Evolutionary conservation across 768 basidiomycete species (phyloP), one percentile per base, ranked within the genome.

Genomic region (Cubamyces sp.): DNA sequence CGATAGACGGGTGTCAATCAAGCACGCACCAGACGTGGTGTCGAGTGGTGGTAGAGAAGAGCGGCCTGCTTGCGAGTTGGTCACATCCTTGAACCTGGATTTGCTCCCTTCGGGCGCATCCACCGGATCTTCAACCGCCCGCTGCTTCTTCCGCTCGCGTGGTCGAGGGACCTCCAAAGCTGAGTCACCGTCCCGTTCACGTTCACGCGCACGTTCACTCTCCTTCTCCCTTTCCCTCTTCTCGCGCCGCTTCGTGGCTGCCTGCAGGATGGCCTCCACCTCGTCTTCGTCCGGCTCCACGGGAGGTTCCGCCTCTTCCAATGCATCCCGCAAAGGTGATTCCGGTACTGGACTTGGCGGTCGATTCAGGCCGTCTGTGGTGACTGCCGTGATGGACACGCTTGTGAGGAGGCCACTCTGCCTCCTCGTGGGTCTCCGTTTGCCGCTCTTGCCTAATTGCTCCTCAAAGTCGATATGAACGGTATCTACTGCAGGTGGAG

Each of bases 301-400:
- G 15, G 72, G 79, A 15, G 73, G 78, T 64, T 87, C 87, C 57
- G 84, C 86, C 40, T 87, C 84, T 26, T 80, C 78, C 60, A 84
- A 84, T 5, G 82, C 85, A 11, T 84, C 69, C 47, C 84, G 80
- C 21, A 78, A 67, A 30, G 87, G 86, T 2, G 85, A 87, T 6
- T 86, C 88, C 65, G 87, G 85, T 1, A 87, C 86, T 3, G 88
- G 89, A 65, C 88, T 90, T 0, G 84, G 78, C 25, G 86, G 82
- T 59, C 87, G 81, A 59, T 53, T 62, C 62, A 74, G 64, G 39
- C 62, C 63, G 28, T 72, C 71, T 7, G 69, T 46, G 12, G 70
- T 71, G 11, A 57, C 73, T 54, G 65, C 70, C 37, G 60, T 71
- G 68, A 64, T 74, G 65, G 68, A 81, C 73, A 60, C 76, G 57